Evolutionary conservation across 2,329 filamentous ascomycete species (phyloP), one percentile per base, ranked within the genome.

Genomic region (Fusarium tupiense): DNA sequence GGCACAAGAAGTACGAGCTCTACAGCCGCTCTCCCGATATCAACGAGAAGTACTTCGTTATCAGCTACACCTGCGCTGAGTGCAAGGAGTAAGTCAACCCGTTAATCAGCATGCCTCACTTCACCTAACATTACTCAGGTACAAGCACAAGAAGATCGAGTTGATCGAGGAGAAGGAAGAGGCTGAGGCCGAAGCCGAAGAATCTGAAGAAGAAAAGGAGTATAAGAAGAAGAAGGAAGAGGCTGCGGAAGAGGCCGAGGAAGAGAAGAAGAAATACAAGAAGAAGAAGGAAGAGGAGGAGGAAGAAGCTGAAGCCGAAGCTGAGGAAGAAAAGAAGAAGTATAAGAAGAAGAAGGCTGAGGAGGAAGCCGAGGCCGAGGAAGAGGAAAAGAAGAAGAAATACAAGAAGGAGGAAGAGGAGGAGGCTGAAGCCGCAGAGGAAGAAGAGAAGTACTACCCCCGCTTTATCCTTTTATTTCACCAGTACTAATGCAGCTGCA

Each of bases 21-120:
- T 73, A 76, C 71, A 80, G 66, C 67, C 78, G 77, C 43, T 71
- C 69, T 17, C 50, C 66, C 53, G 71, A 73, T 24, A 31, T 73
- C n/a, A 54, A 71, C 20, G 69, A 73, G 43, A 77, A 75, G 65
- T 80, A 74, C 69, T 80, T 80, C 49, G 69, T 76, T 41, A 50
- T 80, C 17, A 76, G 75, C 67, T 79, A 80, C 54, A 75, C 71
- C 65, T 80, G 78, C 53, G 61, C 77, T 38, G 70, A 80, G 66
- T 79, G 78, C 71, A 70, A 77, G 53, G 67, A 69, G 76, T 75
- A 61, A 31, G 69, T 67, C 9, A 9, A 20, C 12, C 38, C 8
- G 10, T 5, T 6, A 2, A 29, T 29, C 3, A 14, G 8, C 6
- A 29, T n/a, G 24, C 2, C 20, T 12, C 17, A 52, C 24, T 24